Evolutionary conservation across 1,284 basidiomycete species (phyloP).

Genomic region (Malassezia yamatoensis): DNA sequence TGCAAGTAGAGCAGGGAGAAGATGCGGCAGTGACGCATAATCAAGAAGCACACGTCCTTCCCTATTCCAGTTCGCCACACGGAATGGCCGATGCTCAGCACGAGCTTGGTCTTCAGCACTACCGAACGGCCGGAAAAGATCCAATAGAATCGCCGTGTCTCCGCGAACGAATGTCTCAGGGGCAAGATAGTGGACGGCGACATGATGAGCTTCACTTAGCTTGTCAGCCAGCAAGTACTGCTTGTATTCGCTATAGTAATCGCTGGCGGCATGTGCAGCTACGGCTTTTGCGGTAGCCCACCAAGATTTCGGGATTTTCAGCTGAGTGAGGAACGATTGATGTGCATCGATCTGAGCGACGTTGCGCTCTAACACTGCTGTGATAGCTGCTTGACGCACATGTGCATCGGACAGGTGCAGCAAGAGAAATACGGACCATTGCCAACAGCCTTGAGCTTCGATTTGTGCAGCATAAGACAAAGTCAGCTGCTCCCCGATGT

Average conservation of each 20-base stretch:
- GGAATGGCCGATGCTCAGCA: conserved; percentile 52
- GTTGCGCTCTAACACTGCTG: conserved; percentile 67
- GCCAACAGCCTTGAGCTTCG: conserved; percentile 68
- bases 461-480: conserved; percentile 77
- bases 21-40: conserved; percentile 51
- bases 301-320: conserved; percentile 75
- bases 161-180: conserved; percentile 76
- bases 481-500: conserved; percentile 64
- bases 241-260: conserved; percentile 67
- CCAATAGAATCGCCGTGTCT: conserved; percentile 63
- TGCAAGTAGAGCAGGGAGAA: conserved; percentile 56
- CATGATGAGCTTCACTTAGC: conserved; percentile 65
- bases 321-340: conserved; percentile 65
- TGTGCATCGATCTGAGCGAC: conserved; percentile 58
- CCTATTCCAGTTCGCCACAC: conserved; percentile 39
- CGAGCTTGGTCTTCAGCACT: conserved; percentile 50
- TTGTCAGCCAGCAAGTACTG: conserved; percentile 63
- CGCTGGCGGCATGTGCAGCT: conserved; percentile 56
- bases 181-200: conserved; percentile 72
- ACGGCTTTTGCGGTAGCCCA: conserved; percentile 72
- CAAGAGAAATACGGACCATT: conserved; percentile 78
- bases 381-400: conserved; percentile 63
- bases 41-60: conserved; percentile 39
- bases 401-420: conserved; percentile 70
- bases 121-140: conserved; percentile 63